A percentile compares a stretch with the other conserved stretches of the same genome.
Evolutionary conservation across 1,284 basidiomycete species (phyloP).

Genomic region (Rhodotorula mucilaginosa): DNA sequence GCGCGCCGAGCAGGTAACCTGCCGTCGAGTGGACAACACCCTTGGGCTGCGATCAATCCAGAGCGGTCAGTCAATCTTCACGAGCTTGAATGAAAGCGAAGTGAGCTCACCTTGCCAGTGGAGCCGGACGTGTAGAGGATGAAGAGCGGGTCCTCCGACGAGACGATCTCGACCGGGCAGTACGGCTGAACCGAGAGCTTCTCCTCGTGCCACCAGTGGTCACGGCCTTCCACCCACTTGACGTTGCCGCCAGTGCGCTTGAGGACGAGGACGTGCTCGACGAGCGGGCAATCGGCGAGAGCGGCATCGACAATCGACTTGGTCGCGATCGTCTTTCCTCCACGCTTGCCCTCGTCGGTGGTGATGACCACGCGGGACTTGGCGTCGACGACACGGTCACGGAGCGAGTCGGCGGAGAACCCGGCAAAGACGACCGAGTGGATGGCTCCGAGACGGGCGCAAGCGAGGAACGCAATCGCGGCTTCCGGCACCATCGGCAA

Average conservation of each 20-base stretch:
- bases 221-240: slow-evolving; percentile 78
- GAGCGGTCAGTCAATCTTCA: not conserved
- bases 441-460: slow-evolving; percentile 92
- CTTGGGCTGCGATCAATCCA: slow-evolving; percentile 65
- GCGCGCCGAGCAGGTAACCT: slow-evolving; percentile 56
- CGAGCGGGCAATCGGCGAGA: slow-evolving; percentile 75
- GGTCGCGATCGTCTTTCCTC: slow-evolving; percentile 92
- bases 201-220: slow-evolving; percentile 97
- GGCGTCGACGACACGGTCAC: slow-evolving; percentile 91
- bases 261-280: slow-evolving; percentile 89
- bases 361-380: slow-evolving; percentile 87
- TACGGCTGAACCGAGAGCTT: slow-evolving; percentile 72
- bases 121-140: slow-evolving; percentile 69
- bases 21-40: slow-evolving; percentile 93
- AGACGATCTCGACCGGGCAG: slow-evolving; percentile 83
- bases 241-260: slow-evolving; percentile 82
- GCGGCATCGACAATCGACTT: slow-evolving; percentile 95
- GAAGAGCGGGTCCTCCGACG: slow-evolving; percentile 90
- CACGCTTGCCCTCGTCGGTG: slow-evolving; percentile 89
- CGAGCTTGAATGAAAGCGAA: not conserved
- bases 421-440: slow-evolving; percentile 99
- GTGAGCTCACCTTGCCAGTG: slow-evolving; percentile 36
- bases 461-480: slow-evolving; percentile 91
- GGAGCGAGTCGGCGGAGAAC: slow-evolving; percentile 93
- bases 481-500: slow-evolving; percentile 60